These are phyloP conservation scores for Podospora bellae-mahoneyi DNA, from an alignment of 495 filamentous ascomycete species.

Conservation along the genomic window DNA sequence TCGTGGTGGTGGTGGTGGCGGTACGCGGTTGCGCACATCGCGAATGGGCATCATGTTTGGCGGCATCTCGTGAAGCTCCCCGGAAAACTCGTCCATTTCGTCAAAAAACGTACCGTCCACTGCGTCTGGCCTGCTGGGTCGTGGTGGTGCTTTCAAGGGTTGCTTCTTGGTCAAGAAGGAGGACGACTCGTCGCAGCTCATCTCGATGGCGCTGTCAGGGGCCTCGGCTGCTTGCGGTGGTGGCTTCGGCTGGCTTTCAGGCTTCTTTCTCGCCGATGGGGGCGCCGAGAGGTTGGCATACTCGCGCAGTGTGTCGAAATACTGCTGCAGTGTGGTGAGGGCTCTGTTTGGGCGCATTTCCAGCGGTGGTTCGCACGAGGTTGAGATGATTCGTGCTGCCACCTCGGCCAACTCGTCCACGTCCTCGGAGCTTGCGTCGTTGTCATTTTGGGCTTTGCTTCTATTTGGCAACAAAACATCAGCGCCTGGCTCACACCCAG, in stretches of 20 bases:
- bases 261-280: not conserved
- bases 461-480: not conserved
- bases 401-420: constrained; percentile 18
- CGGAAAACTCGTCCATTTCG: constrained; percentile 40
- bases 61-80: constrained; percentile 35
- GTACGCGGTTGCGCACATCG: constrained; percentile 26
- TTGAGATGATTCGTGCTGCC: constrained; percentile 15
- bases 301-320: constrained; percentile 33
- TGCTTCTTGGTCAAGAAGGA: not conserved
- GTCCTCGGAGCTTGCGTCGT: constrained; percentile 5
- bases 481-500: not conserved
- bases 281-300: constrained; percentile 26
- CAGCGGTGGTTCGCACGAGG: constrained; percentile 12
- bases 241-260: constrained; percentile 6
- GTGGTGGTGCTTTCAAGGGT: not conserved
- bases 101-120: constrained; percentile 9
- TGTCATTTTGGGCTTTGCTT: constrained; percentile 8
- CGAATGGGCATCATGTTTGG: not conserved
- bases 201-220: constrained; percentile 45
- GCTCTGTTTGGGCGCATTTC: constrained; percentile 36
- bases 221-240: constrained; percentile 34
- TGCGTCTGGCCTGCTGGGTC: not conserved
- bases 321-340: constrained; percentile 33
- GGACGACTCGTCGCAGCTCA: constrained; percentile 29
- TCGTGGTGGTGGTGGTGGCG: constrained; percentile 41